phyloP scores from a whole-genome alignment of 306 rosid species.

The Cicer judaicum region DNA sequence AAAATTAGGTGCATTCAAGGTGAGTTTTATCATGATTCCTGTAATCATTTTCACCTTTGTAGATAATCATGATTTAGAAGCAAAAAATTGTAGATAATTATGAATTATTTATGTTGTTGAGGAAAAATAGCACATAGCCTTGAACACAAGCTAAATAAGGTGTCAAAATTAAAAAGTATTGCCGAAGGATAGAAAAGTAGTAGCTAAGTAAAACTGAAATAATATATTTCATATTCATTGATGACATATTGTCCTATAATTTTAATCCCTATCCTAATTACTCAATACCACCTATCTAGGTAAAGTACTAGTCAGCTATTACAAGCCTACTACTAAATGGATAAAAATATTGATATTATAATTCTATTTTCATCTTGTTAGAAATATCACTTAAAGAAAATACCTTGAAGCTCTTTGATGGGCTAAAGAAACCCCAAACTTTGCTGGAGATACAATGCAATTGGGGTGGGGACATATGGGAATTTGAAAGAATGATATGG shows the following conservation, averaged over 20 bases:
- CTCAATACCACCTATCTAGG: conserved; percentile 1
- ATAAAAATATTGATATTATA: conserved; percentile 2
- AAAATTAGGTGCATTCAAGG: conserved; percentile 85
- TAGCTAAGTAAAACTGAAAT: not conserved
- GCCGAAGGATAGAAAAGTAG: conserved; percentile 21
- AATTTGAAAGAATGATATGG: conserved; percentile 15
- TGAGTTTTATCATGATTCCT: conserved; percentile 46
- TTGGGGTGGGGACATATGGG: not conserved
- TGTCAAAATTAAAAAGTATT: conserved; percentile 11
- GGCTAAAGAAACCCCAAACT: not conserved
- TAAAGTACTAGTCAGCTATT: not conserved
- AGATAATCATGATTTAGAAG: conserved; percentile 24
- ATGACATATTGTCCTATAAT: not conserved
- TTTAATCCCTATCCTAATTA: conserved; percentile 6
- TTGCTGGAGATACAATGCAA: conserved; percentile 9
- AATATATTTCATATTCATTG: not conserved
- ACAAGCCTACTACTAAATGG: conserved; percentile 15
- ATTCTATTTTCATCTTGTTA: not conserved
- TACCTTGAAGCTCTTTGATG: not conserved
- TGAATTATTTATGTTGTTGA: not conserved
- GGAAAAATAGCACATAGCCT: not conserved
- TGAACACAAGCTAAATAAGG: conserved; percentile 9
- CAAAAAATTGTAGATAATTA: not conserved
- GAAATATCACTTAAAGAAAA: conserved; percentile 21
- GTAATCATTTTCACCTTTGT: conserved; percentile 37